These are phyloP conservation scores for Gossypium aridum DNA, from an alignment of 441 rosid genomes.

Conservation along the genomic window DNA sequence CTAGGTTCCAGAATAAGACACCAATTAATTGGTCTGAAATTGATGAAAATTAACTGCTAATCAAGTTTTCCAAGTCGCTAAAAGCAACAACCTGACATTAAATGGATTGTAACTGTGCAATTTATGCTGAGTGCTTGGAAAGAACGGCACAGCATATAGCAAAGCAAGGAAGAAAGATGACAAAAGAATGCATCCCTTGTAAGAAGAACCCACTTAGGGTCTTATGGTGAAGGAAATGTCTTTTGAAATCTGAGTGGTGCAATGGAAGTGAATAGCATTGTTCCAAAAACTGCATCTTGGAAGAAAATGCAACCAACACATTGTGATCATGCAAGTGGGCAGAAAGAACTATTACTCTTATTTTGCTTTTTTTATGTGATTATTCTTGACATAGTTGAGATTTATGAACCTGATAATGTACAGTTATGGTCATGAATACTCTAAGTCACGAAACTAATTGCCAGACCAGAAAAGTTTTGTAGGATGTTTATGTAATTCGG, in stretches of 20 bases:
- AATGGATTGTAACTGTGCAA: neutral
- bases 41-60: neutral
- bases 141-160: neutral
- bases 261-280: neutral
- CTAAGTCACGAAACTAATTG: neutral
- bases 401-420: neutral
- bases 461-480: neutral
- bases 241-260: neutral
- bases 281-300: neutral
- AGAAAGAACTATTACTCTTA: neutral
- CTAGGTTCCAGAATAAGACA: constrained; percentile 7
- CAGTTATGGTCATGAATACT: neutral
- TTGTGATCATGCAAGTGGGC: neutral
- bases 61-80: neutral
- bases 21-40: neutral
- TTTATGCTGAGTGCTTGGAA: constrained; percentile 1
- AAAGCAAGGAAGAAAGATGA: constrained; percentile 5
- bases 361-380: neutral
- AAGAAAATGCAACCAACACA: neutral
- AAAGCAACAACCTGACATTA: neutral
- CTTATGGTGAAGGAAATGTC: neutral
- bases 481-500: neutral
- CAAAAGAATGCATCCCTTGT: neutral
- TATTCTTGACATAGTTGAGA: neutral
- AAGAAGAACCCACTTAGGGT: neutral